These are phyloP conservation scores for Firmiana major DNA, from an alignment of 345 rosid species.

Conservation along the genomic window DNA sequence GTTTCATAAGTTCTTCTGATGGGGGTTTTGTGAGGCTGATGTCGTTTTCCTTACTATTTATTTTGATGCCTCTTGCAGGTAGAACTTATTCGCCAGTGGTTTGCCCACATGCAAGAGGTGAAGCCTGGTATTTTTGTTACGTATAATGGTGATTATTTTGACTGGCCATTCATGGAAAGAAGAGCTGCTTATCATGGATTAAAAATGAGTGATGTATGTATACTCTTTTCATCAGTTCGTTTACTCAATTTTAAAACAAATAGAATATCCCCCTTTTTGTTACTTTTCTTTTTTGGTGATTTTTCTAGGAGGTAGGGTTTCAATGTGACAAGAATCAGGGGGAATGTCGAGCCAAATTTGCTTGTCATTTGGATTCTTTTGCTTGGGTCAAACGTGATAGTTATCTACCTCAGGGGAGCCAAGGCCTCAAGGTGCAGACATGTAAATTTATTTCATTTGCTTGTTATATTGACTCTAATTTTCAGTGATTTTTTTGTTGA, in stretches of 20 bases:
- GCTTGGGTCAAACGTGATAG: slow-evolving; percentile 99
- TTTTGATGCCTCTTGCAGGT: slow-evolving; percentile 48
- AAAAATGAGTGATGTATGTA: slow-evolving; percentile 77
- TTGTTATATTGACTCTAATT: slow-evolving; percentile 9
- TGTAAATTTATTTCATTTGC: slow-evolving; percentile 11
- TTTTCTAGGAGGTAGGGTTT: slow-evolving; percentile 79
- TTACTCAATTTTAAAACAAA: background rate
- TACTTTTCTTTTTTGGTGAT: background rate
- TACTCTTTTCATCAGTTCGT: slow-evolving; percentile 7
- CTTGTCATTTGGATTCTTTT: slow-evolving; percentile 96
- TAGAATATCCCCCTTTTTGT: background rate
- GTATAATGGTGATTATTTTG: slow-evolving; percentile 91
- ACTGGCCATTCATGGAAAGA: slow-evolving; percentile 95
- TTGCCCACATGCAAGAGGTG: slow-evolving; percentile 87
- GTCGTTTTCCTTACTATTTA: slow-evolving; percentile 1
- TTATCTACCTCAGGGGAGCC: slow-evolving; percentile 99
- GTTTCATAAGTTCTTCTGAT: slow-evolving; percentile 12
- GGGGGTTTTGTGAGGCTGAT: background rate
- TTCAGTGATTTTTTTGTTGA: slow-evolving; percentile 12
- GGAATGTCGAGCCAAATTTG: slow-evolving; percentile 89
- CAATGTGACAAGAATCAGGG: slow-evolving; percentile 88
- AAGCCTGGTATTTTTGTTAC: slow-evolving; percentile 97
- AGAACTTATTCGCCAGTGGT: slow-evolving; percentile 79
- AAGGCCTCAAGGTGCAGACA: slow-evolving; percentile 76
- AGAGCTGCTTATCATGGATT: slow-evolving; percentile 90